Evolutionary conservation across 2,329 filamentous ascomycete genomes (phyloP), one percentile per base, ranked within the genome.

Genomic region (Penicillium sp.): DNA sequence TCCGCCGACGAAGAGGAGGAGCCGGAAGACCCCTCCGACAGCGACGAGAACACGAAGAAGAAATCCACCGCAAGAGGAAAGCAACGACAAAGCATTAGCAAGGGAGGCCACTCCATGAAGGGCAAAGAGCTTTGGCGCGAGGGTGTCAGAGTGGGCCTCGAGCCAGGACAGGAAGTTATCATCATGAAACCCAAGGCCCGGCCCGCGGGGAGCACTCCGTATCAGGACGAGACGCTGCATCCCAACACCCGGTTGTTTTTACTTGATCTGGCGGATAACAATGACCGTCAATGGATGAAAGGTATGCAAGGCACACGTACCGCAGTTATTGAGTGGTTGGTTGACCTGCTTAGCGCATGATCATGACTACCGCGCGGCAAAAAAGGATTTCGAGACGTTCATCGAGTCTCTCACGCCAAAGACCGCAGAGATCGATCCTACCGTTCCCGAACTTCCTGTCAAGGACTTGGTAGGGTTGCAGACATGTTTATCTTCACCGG

Each of bases 371-470:
- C 81, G 90, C 51, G 78, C 83, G 46, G 82, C 89, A 1, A 80
- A 90, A 50, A 85, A 86, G 51, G 89, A 95, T 66, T 95, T 88
- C 79, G 82, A 88, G 40, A 80, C 82, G 1, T 95, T 91, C 62
- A 81, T 93, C 30, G 85, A 88, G 58, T 76, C 76, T 9, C 75
- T 93, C 33, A 88, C 86, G 1, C 77, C 85, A 52, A 85, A 82
- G 53, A 77, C 95, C 46, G 80, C 80, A 16, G 82, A 85, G 50
- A 77, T 79, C 33, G 91, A 96, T 65, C 82, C 86, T 47, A 95
- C 89, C 1, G 82, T 95, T 35, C 91, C 91, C 0, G 89, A 95
- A 60, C 74, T 95, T 18, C 91, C 91, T 1, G 76, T 86, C 46
- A 93, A 95, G 68, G 90, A 95, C 64, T 75, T 95, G 59, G 83